A percentile compares a stretch with the other conserved stretches of the same genome.
phyloP scores from a whole-genome alignment of 495 filamentous ascomycete species.

The Podospora bellae-mahoneyi region DNA sequence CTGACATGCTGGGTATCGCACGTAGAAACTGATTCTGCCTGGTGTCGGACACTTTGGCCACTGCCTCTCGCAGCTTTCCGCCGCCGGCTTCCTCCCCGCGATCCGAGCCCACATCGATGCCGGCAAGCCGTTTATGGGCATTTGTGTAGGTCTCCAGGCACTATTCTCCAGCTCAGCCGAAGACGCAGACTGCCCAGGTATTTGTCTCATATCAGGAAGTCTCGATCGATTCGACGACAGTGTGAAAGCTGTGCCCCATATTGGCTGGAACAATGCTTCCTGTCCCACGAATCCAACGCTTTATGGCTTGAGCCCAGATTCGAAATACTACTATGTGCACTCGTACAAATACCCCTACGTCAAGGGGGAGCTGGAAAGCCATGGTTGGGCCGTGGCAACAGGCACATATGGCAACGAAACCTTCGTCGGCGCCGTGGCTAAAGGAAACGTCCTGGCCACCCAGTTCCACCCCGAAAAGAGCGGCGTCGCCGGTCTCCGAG shows the following conservation, averaged over 20 bases:
- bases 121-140: slow-evolving; percentile 95
- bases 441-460: slow-evolving; percentile 79
- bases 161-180: slow-evolving; percentile 84
- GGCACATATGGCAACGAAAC: slow-evolving; percentile 83
- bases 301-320: slow-evolving; percentile 70
- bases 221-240: slow-evolving; percentile 72
- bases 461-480: slow-evolving; percentile 99
- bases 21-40: slow-evolving; percentile 84
- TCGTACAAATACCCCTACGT: slow-evolving; percentile 81
- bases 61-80: slow-evolving; percentile 77
- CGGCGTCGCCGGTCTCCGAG: slow-evolving; percentile 78
- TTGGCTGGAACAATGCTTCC: slow-evolving; percentile 91
- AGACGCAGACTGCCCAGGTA: slow-evolving; percentile 62
- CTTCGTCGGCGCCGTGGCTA: slow-evolving; percentile 87
- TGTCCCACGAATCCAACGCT: slow-evolving; percentile 50
- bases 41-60: slow-evolving; percentile 98
- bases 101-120: slow-evolving; percentile 74
- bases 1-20: neutral
- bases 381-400: slow-evolving; percentile 86
- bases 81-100: slow-evolving; percentile 75
- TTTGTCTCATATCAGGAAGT: slow-evolving; percentile 67
- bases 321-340: slow-evolving; percentile 99
- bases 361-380: slow-evolving; percentile 64
- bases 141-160: slow-evolving; percentile 92
- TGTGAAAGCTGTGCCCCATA: slow-evolving; percentile 90